phyloP scores from a whole-genome alignment of 306 rosid genomes.

The Castanea mollissima region DNA sequence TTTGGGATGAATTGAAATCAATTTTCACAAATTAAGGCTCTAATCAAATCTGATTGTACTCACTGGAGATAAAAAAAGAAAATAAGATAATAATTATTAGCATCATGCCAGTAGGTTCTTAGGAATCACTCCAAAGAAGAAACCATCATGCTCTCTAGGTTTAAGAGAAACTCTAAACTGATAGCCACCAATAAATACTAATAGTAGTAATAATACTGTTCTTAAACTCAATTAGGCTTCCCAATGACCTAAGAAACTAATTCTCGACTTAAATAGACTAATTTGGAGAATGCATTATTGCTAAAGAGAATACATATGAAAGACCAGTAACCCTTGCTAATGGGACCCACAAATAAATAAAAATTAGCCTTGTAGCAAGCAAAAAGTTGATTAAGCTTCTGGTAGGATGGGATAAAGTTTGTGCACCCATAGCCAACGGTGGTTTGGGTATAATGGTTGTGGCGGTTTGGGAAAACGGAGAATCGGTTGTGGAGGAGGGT shows the following conservation, averaged over 20 bases:
- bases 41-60: background rate
- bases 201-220: background rate
- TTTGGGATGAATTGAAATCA: background rate
- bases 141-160: background rate
- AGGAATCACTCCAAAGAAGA: background rate
- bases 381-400: too few species aligned
- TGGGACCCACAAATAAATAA: background rate
- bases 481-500: too few species aligned
- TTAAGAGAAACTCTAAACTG: background rate
- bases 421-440: too few species aligned
- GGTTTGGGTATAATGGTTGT: too few species aligned
- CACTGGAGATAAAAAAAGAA: background rate
- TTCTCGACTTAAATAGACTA: background rate
- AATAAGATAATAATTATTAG: background rate
- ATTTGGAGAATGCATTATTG: background rate
- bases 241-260: background rate
- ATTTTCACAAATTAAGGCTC: background rate
- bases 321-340: background rate
- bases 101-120: background rate
- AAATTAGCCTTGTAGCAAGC: background rate
- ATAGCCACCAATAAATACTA: background rate
- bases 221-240: background rate
- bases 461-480: too few species aligned
- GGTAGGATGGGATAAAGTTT: too few species aligned
- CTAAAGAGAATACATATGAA: background rate